These are phyloP conservation scores for Guillardia theta DNA, from an alignment of 78 protist genomes.

Conservation along the genomic window DNA sequence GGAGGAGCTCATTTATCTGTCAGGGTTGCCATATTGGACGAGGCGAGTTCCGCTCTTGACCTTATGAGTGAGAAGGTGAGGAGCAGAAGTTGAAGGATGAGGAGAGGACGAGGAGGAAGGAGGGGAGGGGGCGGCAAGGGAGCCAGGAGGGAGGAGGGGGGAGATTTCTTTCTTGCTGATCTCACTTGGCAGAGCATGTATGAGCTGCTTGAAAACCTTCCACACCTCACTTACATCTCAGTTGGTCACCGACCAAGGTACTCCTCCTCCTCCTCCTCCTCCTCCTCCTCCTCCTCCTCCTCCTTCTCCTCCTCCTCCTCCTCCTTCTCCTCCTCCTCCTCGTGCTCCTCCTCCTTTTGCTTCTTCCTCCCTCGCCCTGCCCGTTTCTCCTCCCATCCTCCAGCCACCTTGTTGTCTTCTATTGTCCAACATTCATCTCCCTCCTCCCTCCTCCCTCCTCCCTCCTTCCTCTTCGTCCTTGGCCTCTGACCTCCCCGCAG, in stretches of 20 bases:
- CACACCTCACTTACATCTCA: background rate
- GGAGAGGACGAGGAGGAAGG: too few relatives aligned
- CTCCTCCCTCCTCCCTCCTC: background rate
- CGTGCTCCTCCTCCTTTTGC: background rate
- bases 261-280: background rate
- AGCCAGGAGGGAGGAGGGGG: too few relatives aligned
- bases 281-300: background rate
- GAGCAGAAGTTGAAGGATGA: background rate
- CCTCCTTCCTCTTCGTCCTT: background rate
- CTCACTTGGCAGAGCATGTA: too few relatives aligned
- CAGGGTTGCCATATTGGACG: conserved; percentile 53
- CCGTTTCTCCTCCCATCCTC: background rate
- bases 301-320: background rate
- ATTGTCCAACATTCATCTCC: background rate
- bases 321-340: background rate
- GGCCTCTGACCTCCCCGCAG: background rate
- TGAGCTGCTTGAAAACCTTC: background rate
- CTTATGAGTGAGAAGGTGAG: conserved; percentile 29
- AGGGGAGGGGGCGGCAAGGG: too few relatives aligned
- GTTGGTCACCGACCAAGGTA: background rate
- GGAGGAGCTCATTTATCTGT: background rate
- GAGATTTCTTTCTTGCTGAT: too few relatives aligned
- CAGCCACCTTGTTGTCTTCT: background rate
- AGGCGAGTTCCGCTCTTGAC: conserved; percentile 59
- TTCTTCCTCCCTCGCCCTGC: background rate